Evolutionary conservation across 805 yeast species (phyloP).

Genomic region (Millerozyma acaciae): DNA sequence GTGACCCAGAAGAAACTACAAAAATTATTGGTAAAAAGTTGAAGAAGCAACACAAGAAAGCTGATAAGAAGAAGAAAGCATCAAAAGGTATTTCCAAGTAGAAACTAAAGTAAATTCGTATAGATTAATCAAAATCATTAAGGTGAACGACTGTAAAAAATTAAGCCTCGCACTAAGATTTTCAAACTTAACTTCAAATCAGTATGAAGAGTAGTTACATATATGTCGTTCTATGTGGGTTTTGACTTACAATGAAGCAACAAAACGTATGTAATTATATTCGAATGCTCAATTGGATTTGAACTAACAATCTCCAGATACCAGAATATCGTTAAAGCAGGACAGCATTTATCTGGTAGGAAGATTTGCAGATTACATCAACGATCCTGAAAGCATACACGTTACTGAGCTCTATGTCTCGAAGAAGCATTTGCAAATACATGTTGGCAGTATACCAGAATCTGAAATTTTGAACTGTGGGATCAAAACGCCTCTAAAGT

Average conservation of each 20-base stretch:
- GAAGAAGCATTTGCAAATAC: slow-evolving; percentile 24
- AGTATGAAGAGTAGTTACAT: slow-evolving; percentile 2
- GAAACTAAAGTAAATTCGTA: slow-evolving; percentile 3
- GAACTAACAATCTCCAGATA: background rate
- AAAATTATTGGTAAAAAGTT: slow-evolving; percentile 58
- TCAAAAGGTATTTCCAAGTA: slow-evolving; percentile 3
- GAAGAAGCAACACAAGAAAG: slow-evolving; percentile 19
- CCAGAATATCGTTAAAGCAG: slow-evolving; percentile 6
- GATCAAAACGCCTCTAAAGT: slow-evolving; percentile 14
- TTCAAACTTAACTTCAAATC: no score
- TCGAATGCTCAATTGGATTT: background rate
- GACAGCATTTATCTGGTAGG: slow-evolving; percentile 21
- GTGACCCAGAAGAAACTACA: slow-evolving; percentile 69
- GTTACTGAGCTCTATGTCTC: slow-evolving; percentile 23
- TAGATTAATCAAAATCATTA: slow-evolving; percentile 1
- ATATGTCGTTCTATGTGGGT: slow-evolving; percentile 1
- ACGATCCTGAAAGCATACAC: background rate
- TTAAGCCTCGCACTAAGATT: no score
- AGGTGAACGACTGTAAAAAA: no score
- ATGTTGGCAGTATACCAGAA: slow-evolving; percentile 9
- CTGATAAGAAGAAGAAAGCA: slow-evolving; percentile 10
- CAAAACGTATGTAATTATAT: background rate
- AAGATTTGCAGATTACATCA: slow-evolving; percentile 11
- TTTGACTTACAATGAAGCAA: no score
- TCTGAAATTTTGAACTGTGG: background rate